phyloP scores from a whole-genome alignment of 306 rosid species.

The Elaeagnus macrophylla region DNA sequence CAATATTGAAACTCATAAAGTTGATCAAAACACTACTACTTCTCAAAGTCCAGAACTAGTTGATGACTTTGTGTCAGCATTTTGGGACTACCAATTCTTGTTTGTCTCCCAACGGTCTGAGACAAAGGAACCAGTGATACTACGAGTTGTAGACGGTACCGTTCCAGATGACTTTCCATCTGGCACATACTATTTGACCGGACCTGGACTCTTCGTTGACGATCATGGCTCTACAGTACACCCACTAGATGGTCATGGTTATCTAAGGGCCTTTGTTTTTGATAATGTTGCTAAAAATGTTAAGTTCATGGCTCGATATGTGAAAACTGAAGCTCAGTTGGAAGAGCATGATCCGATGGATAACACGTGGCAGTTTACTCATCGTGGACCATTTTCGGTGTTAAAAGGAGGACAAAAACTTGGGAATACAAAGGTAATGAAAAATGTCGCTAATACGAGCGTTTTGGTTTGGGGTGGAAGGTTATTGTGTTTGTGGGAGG shows the following conservation, averaged over 20 bases:
- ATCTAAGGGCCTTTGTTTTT: constrained; percentile 59
- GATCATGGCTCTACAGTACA: constrained; percentile 94
- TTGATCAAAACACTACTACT: constrained; percentile 17
- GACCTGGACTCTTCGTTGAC: constrained; percentile 71
- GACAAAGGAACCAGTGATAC: constrained; percentile 31
- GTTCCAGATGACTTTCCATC: constrained; percentile 60
- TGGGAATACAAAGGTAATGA: constrained; percentile 95
- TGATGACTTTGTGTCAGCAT: constrained; percentile 52
- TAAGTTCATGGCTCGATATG: constrained; percentile 75
- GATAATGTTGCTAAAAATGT: constrained; percentile 26
- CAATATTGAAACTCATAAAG: neutral
- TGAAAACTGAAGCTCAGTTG: constrained; percentile 65
- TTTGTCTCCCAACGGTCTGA: constrained; percentile 69
- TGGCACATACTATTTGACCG: constrained; percentile 70
- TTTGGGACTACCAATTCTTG: constrained; percentile 80
- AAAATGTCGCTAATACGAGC: constrained; percentile 92
- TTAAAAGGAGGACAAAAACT: constrained; percentile 67
- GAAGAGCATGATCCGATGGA: constrained; percentile 64
- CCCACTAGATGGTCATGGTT: constrained; percentile 86
- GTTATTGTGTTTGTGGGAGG: constrained; percentile 86
- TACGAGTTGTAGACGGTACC: constrained; percentile 40
- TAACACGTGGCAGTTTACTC: constrained; percentile 56
- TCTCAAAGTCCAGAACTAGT: constrained; percentile 2
- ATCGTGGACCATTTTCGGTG: constrained; percentile 87
- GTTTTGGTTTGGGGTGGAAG: constrained; percentile 66